A percentile compares a stretch with the other conserved stretches of the same genome.
These are phyloP conservation scores for Botrytis galanthina DNA, from an alignment of 2,329 filamentous ascomycete genomes.

Conservation along the genomic window DNA sequence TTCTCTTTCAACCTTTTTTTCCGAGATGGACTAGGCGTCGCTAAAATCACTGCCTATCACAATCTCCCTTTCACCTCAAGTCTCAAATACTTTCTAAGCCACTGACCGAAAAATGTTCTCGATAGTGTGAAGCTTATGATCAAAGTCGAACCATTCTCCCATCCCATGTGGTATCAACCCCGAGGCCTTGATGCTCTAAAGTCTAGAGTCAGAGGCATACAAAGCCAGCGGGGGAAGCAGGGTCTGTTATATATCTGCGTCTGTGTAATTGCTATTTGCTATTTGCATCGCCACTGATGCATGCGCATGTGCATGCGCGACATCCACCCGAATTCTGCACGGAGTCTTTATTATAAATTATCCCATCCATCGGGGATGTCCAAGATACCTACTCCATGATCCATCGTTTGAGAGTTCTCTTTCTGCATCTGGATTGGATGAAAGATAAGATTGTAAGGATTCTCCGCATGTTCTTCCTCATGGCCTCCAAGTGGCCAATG, in stretches of 20 bases:
- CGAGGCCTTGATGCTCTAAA: not conserved
- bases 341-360: not conserved
- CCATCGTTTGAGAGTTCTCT: not conserved
- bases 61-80: not conserved
- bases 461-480: conserved; percentile 1
- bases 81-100: not conserved
- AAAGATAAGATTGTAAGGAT: not conserved
- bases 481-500: not conserved
- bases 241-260: not conserved
- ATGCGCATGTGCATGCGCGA: not conserved
- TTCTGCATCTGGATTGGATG: not conserved
- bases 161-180: not conserved
- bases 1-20: not conserved
- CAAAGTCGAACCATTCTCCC: not conserved
- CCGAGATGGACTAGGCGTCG: not conserved
- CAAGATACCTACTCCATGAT: not conserved
- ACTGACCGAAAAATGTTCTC: not conserved
- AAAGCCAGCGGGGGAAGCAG: not conserved
- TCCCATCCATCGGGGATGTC: not conserved
- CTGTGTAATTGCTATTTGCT: not conserved
- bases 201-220: not conserved
- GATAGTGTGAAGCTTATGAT: not conserved
- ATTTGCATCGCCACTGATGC: not conserved
- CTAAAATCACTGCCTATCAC: not conserved
- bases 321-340: not conserved